These are phyloP conservation scores for Sesbania bispinosa DNA, from an alignment of 306 rosid genomes.

Conservation along the genomic window DNA sequence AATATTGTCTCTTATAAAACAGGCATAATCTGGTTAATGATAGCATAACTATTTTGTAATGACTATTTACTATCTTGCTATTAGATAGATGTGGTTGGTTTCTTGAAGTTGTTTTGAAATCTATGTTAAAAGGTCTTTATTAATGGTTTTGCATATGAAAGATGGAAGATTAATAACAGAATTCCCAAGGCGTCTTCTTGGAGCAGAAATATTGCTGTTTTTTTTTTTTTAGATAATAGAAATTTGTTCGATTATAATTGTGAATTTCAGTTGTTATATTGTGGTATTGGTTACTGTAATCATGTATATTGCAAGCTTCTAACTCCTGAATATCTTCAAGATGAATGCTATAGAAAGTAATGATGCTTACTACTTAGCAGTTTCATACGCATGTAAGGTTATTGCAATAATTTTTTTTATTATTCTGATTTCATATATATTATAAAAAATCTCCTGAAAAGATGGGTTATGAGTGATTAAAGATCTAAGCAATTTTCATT, in stretches of 20 bases:
- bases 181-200: slow-evolving; percentile 1
- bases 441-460: not conserved
- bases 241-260: not conserved
- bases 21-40: slow-evolving; percentile 9
- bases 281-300: not conserved
- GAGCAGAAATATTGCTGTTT: not conserved
- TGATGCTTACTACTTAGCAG: not conserved
- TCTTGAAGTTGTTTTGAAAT: not conserved
- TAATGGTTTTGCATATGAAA: not conserved
- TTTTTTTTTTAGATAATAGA: not conserved
- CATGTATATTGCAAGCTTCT: not conserved
- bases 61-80: not conserved
- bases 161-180: not conserved
- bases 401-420: not conserved
- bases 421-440: not conserved
- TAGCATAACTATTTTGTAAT: not conserved
- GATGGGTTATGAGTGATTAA: not conserved
- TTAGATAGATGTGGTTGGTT: slow-evolving; percentile 3
- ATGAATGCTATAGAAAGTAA: slow-evolving; percentile 4
- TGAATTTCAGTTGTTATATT: not conserved
- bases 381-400: slow-evolving; percentile 8
- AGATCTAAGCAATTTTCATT: not conserved
- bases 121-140: not conserved
- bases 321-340: too few species aligned
- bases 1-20: not conserved